Percentiles rank a stretch among this genome's conserved stretches.
phyloP scores from a whole-genome alignment of 2,329 filamentous ascomycete species.

The Pseudogymnoascus sp. region DNA sequence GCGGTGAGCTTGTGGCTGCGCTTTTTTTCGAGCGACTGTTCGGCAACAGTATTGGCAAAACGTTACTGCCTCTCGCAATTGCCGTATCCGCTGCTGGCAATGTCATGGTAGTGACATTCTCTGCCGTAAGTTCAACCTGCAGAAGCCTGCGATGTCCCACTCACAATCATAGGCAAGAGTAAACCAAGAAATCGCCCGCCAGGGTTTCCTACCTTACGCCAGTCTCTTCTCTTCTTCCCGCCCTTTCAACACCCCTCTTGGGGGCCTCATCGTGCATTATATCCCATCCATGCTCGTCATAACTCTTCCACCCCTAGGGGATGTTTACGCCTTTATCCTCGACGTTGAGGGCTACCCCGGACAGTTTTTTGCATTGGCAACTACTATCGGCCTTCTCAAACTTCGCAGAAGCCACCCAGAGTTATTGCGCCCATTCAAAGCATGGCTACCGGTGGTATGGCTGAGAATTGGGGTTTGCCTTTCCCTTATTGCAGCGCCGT shows the following conservation, averaged over 20 bases:
- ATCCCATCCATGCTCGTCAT: conserved; percentile 52
- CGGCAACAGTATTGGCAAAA: conserved; percentile 34
- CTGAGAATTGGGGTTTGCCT: conserved; percentile 23
- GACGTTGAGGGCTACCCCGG: conserved; percentile 34
- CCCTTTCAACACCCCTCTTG: conserved; percentile 23
- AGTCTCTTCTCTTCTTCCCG: conserved; percentile 26
- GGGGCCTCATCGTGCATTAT: conserved; percentile 49
- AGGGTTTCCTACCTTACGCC: conserved; percentile 40
- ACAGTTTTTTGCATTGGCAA: conserved; percentile 37
- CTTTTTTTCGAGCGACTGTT: conserved; percentile 51
- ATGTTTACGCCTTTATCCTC: conserved; percentile 30
- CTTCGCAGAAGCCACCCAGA: conserved; percentile 49
- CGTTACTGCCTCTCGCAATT: conserved; percentile 38
- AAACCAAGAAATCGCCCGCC: conserved; percentile 41
- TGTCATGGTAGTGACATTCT: conserved; percentile 42
- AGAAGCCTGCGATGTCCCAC: conserved; percentile 10
- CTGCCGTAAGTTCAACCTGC: conserved; percentile 42
- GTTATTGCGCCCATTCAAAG: conserved; percentile 25
- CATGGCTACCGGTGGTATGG: conserved; percentile 28
- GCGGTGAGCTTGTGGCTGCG: conserved; percentile 47
- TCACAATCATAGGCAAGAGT: conserved; percentile 35
- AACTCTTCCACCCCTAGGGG: conserved; percentile 40
- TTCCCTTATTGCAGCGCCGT: conserved; percentile 30
- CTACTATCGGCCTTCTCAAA: conserved; percentile 29
- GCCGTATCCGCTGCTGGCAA: conserved; percentile 41